Percentiles rank a stretch among this genome's conserved stretches.
Evolutionary conservation across 1,284 basidiomycete genomes (phyloP).

Genomic region (Limonomyces culmigenus): DNA sequence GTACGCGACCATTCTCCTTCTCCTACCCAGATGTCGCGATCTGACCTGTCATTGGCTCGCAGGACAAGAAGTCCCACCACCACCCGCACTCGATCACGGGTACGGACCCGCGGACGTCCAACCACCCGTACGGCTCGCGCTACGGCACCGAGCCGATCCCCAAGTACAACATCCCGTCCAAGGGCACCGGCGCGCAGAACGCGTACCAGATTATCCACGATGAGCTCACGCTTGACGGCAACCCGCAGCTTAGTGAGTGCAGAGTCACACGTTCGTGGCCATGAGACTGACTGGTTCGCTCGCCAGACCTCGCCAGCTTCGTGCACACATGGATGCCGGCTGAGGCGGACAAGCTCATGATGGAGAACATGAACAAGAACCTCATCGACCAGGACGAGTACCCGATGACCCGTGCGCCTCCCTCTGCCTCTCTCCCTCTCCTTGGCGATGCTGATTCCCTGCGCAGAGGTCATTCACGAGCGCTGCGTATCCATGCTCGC

Average conservation of each 20-base stretch:
- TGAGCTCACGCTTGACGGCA: conserved; percentile 47
- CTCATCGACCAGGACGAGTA: conserved; percentile 60
- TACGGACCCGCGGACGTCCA: too few species aligned
- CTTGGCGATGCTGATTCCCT: too few species aligned
- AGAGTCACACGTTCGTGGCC: conserved; percentile 9
- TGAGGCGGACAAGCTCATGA: conserved; percentile 34
- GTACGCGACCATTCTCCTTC: too few species aligned
- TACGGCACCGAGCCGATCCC: neutral
- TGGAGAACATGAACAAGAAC: conserved; percentile 53
- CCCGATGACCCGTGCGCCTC: too few species aligned
- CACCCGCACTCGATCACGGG: too few species aligned
- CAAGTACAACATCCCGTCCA: neutral
- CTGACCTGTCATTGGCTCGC: too few species aligned
- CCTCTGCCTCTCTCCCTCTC: too few species aligned
- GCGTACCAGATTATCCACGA: conserved; percentile 47
- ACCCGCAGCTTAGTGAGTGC: conserved; percentile 47
- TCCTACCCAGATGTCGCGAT: too few species aligned
- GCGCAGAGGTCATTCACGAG: conserved; percentile 32
- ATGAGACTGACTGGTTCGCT: neutral
- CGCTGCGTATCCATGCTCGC: conserved; percentile 51
- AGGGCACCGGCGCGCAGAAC: conserved; percentile 5
- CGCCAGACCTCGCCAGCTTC: conserved; percentile 14
- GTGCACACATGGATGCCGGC: conserved; percentile 46
- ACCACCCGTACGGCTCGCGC: neutral
- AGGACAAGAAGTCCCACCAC: too few species aligned